These are phyloP conservation scores for Boechera divaricarpa DNA, from an alignment of 345 rosid species.

Conservation along the genomic window DNA sequence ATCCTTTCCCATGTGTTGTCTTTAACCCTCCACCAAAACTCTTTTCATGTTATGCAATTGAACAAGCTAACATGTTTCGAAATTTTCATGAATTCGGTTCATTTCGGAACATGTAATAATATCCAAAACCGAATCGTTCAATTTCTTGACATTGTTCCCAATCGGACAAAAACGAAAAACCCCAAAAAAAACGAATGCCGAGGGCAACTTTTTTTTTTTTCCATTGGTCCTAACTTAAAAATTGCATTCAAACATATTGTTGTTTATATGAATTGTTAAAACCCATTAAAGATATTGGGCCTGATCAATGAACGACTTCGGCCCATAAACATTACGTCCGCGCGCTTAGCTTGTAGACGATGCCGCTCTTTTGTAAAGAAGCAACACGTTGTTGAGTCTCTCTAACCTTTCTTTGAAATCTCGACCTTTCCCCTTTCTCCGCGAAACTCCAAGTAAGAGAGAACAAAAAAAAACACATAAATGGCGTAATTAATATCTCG, in stretches of 20 bases:
- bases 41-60: neutral
- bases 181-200: too few species aligned
- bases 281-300: neutral
- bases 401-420: slow-evolving; percentile 37
- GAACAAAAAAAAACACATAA: neutral
- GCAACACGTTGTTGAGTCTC: slow-evolving; percentile 37
- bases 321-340: slow-evolving; percentile 11
- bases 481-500: slow-evolving; percentile 12
- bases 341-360: slow-evolving; percentile 31
- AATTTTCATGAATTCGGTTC: too few species aligned
- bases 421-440: slow-evolving; percentile 43
- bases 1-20: neutral
- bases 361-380: slow-evolving; percentile 36
- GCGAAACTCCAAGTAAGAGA: slow-evolving; percentile 36
- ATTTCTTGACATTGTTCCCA: too few species aligned
- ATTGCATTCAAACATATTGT: too few species aligned
- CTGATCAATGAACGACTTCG: neutral
- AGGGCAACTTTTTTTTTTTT: too few species aligned
- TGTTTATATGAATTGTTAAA: too few species aligned
- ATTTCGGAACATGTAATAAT: too few species aligned
- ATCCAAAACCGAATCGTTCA: too few species aligned
- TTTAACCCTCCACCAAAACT: slow-evolving; percentile 6
- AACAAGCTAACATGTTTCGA: too few species aligned
- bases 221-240: too few species aligned
- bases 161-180: too few species aligned